These are phyloP conservation scores for Coemansia sp. DNA, from an alignment of 192 early-diverging fungal species.

Conservation along the genomic window DNA sequence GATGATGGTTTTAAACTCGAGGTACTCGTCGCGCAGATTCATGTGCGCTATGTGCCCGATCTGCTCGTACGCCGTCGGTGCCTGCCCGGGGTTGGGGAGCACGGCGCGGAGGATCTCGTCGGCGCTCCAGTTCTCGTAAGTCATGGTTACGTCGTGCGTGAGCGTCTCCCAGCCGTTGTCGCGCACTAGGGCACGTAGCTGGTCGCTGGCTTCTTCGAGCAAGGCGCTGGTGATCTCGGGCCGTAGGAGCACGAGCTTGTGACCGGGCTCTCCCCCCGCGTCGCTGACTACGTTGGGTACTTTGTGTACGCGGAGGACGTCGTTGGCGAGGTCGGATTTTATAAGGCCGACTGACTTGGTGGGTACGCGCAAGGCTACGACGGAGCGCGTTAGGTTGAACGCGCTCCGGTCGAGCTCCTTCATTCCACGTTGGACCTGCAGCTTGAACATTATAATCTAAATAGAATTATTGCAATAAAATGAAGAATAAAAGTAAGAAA, in stretches of 20 bases:
- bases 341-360: slow-evolving; percentile 55
- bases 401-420: slow-evolving; percentile 64
- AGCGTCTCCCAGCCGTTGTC: slow-evolving; percentile 29
- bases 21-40: slow-evolving; percentile 88
- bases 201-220: slow-evolving; percentile 25
- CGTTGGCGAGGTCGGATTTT: slow-evolving; percentile 43
- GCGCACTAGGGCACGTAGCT: not conserved
- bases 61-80: slow-evolving; percentile 82
- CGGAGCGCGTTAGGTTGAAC: slow-evolving; percentile 60
- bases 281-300: slow-evolving; percentile 67
- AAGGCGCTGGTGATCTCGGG: slow-evolving; percentile 34
- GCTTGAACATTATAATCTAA: slow-evolving; percentile 41
- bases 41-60: slow-evolving; percentile 97
- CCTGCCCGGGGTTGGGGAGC: slow-evolving; percentile 77
- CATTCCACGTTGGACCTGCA: slow-evolving; percentile 68
- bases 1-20: slow-evolving; percentile 89
- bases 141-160: slow-evolving; percentile 60
- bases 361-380: slow-evolving; percentile 70
- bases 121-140: slow-evolving; percentile 88
- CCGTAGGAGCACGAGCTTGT: slow-evolving; percentile 55
- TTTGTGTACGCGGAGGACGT: slow-evolving; percentile 64
- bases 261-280: slow-evolving; percentile 14
- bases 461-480: not conserved
- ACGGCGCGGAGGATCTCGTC: slow-evolving; percentile 92
- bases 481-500: not conserved